Conservation (phyloP, 257 asterid genomes). For the Plectranthus barbatus region DNA sequence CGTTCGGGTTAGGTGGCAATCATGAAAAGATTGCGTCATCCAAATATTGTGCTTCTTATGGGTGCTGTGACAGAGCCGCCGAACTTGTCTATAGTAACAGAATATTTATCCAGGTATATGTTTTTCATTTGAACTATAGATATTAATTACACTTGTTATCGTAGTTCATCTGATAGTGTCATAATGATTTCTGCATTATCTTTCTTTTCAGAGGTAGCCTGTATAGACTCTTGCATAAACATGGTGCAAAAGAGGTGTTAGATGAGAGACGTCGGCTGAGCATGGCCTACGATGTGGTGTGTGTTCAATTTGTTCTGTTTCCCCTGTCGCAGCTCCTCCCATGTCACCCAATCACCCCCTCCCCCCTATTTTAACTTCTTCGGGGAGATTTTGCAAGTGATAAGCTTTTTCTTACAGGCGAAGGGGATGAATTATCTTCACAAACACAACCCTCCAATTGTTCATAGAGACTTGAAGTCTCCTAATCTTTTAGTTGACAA, state of each 20-base stretch:
- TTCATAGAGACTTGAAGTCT: conserved; percentile 91
- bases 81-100: conserved; percentile 84
- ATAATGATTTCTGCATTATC: conserved; percentile 6
- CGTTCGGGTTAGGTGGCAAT: conserved; percentile 63
- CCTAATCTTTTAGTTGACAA: conserved; percentile 95
- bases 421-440: conserved; percentile 97
- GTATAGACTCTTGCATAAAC: conserved; percentile 69
- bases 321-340: not conserved
- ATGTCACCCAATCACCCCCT: not conserved
- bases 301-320: conserved; percentile 6
- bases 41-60: conserved; percentile 90
- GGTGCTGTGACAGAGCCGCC: conserved; percentile 91
- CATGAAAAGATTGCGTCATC: conserved; percentile 89
- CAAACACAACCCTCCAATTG: conserved; percentile 80
- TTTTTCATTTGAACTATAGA: conserved; percentile 15
- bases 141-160: not conserved
- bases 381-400: not conserved
- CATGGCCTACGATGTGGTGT: conserved; percentile 92
- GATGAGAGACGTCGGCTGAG: conserved; percentile 76
- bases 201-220: conserved; percentile 77
- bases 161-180: conserved; percentile 2
- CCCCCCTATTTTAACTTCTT: not conserved
- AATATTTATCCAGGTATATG: conserved; percentile 68
- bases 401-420: conserved; percentile 46
- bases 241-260: conserved; percentile 62